Evolutionary conservation across 495 filamentous ascomycete genomes (phyloP).

Genomic region (Penicillium maclennaniae): DNA sequence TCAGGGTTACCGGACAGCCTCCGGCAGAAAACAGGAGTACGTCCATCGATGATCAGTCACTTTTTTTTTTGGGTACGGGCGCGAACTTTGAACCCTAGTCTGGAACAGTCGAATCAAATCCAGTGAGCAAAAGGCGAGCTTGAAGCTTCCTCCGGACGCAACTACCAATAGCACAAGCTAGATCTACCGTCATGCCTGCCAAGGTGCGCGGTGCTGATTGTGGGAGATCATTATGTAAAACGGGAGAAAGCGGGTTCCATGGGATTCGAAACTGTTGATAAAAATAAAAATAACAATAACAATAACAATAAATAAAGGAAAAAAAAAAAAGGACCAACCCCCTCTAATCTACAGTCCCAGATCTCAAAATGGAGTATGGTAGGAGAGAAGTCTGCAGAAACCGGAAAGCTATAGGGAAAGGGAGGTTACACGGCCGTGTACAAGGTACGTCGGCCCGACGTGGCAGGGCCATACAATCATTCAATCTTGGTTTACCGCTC

Average conservation of each 20-base stretch:
- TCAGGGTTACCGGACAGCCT: slow-evolving; percentile 6
- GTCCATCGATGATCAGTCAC: slow-evolving; percentile 16
- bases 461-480: slow-evolving; percentile 1
- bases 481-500: neutral
- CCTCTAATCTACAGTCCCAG: neutral
- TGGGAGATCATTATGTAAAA: slow-evolving; percentile 26
- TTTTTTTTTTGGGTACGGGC: neutral
- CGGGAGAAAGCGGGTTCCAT: slow-evolving; percentile 13
- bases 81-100: slow-evolving; percentile 3
- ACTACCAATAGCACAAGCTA: slow-evolving; percentile 9
- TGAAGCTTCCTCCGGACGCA: slow-evolving; percentile 1
- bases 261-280: slow-evolving; percentile 18
- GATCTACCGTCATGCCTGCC: slow-evolving; percentile 19
- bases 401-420: neutral
- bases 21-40: slow-evolving; percentile 6
- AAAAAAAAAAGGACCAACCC: no score
- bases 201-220: slow-evolving; percentile 6
- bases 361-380: neutral
- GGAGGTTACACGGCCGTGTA: slow-evolving; percentile 1
- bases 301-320: no score
- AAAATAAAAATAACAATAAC: no score
- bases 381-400: neutral
- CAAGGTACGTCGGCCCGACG: slow-evolving; percentile 1
- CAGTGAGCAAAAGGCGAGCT: neutral
- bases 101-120: slow-evolving; percentile 1